phyloP scores from a whole-genome alignment of 2,329 filamentous ascomycete genomes.

The Aureobasidium zeae region DNA sequence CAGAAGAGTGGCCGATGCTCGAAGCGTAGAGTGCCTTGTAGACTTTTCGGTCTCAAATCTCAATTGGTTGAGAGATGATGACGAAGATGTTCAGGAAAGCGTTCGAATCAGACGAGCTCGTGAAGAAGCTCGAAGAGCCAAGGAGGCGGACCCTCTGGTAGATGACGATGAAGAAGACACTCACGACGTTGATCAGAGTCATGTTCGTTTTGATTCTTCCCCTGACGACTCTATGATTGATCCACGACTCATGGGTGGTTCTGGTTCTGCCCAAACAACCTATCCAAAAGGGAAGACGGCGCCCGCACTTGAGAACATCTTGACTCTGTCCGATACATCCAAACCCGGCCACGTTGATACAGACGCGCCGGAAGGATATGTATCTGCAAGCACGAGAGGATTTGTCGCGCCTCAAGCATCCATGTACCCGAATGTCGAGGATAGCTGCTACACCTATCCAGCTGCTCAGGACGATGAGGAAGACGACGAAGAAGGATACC shows the following conservation, averaged over 20 bases:
- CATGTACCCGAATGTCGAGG: slow-evolving; percentile 25
- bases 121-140: slow-evolving; percentile 46
- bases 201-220: slow-evolving; percentile 35
- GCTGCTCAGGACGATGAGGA: slow-evolving; percentile 24
- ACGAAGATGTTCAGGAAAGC: slow-evolving; percentile 35
- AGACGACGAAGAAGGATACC: slow-evolving; percentile 23
- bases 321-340: too few relatives aligned
- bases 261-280: not conserved
- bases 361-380: slow-evolving; percentile 25
- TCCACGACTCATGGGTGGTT: slow-evolving; percentile 22
- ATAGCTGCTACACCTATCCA: slow-evolving; percentile 21
- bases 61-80: slow-evolving; percentile 59
- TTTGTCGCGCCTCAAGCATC: slow-evolving; percentile 22
- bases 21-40: slow-evolving; percentile 81
- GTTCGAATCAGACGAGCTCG: slow-evolving; percentile 34
- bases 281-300: slow-evolving; percentile 12
- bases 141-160: slow-evolving; percentile 37
- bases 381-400: slow-evolving; percentile 23
- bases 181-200: slow-evolving; percentile 30
- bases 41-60: slow-evolving; percentile 87
- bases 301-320: too few relatives aligned
- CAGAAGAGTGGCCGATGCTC: slow-evolving; percentile 75
- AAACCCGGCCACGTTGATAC: slow-evolving; percentile 7
- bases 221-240: slow-evolving; percentile 27
- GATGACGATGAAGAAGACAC: slow-evolving; percentile 40